Evolutionary conservation across 345 rosid genomes (phyloP).

Genomic region (thale cress (Arabidopsis thaliana)): TAIR10.1 NC_003076.8:3712001-3712500

Average conservation of each 20-base stretch:
- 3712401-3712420: slow-evolving; percentile 62
- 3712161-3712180: slow-evolving; percentile 74
- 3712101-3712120: slow-evolving; percentile 87
- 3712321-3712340: slow-evolving; percentile 71
- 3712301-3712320: slow-evolving; percentile 60
- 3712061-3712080: slow-evolving; percentile 98
- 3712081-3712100: slow-evolving; percentile 96
- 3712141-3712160: slow-evolving; percentile 75
- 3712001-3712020: slow-evolving; percentile 85
- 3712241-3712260: slow-evolving; percentile 71
- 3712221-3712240: slow-evolving; percentile 65
- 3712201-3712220: slow-evolving; percentile 71
- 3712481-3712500: slow-evolving; percentile 61
- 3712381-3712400: slow-evolving; percentile 66
- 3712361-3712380: slow-evolving; percentile 50
- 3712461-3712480: slow-evolving; percentile 62
- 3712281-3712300: slow-evolving; percentile 78
- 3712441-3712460: slow-evolving; percentile 59
- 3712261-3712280: slow-evolving; percentile 66
- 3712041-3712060: slow-evolving; percentile 90
- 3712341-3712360: slow-evolving; percentile 62
- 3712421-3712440: slow-evolving; percentile 57
- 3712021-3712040: slow-evolving; percentile 98
- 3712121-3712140: slow-evolving; percentile 92
- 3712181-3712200: slow-evolving; percentile 73